phyloP scores from a whole-genome alignment of 2,329 filamentous ascomycete species.

The Beauveria medogensis region DNA sequence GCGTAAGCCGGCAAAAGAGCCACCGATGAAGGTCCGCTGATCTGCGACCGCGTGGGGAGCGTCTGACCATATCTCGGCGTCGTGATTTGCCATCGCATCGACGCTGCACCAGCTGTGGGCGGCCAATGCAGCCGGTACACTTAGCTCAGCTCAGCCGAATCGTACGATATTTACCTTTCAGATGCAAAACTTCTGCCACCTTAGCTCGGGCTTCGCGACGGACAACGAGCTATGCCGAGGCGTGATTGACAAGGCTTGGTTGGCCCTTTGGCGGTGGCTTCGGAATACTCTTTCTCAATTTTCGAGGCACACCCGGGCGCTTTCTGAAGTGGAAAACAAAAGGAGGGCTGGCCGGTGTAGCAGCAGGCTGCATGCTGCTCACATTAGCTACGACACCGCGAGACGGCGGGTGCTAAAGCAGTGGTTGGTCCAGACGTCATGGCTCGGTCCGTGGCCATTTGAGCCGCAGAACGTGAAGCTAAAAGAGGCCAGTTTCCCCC shows the following conservation, averaged over 20 bases:
- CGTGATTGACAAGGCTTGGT: not conserved
- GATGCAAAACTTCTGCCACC: not conserved
- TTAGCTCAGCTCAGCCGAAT: not conserved
- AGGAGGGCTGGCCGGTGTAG: not conserved
- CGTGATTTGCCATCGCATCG: slow-evolving; percentile 1
- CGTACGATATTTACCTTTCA: not conserved
- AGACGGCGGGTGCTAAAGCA: not conserved
- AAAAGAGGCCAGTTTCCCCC: not conserved
- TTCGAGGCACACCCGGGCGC: not conserved
- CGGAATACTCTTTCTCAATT: not conserved
- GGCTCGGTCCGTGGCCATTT: not conserved
- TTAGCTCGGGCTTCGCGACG: not conserved
- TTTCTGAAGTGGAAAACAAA: not conserved
- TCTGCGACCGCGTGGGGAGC: not conserved
- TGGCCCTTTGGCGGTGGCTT: not conserved
- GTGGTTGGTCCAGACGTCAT: not conserved
- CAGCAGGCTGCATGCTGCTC: not conserved
- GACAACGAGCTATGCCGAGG: not conserved
- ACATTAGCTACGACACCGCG: not conserved
- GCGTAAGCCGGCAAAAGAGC: not conserved
- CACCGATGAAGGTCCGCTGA: not conserved
- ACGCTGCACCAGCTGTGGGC: not conserved
- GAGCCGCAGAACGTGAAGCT: not conserved
- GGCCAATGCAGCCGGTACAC: not conserved
- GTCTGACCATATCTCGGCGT: not conserved